Evolutionary conservation across 2,329 filamentous ascomycete species (phyloP), one percentile per base, ranked within the genome.

Genomic region (Penicillium capsulatum): DNA sequence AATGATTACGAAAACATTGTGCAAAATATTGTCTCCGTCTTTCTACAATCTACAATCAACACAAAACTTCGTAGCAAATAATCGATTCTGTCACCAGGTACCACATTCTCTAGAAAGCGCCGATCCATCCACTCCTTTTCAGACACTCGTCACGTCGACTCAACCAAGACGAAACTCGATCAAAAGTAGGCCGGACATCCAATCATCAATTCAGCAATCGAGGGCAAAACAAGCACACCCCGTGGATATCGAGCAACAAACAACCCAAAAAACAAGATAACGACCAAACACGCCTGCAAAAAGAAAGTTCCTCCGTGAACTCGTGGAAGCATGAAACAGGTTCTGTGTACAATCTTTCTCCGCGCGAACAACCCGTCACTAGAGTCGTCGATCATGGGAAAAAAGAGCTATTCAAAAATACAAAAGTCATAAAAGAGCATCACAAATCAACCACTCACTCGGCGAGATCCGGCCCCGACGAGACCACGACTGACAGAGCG

Each of bases 401-500:
- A 38, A 40, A 40, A 37, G 32, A 17, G 9, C 8, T 16, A 37
- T 35, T 42, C 34, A 42, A 36, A 35, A 39, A 17, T 32, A 40
- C 32, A 43, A 34, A 45, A 15, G 26, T 40, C 26, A 51, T 20
- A 26, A 24, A 29, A 47, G 26, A 27, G 29, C 17, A n/a, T 36
- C 26, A 37, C 14, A 32, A 36, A 33, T 37, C 48, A 55, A 17
- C 36, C 24, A 24, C 47, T 52, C 6, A 52, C 49, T 15, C 44
- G 24, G 13, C 44, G 47, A 33, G 34, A 15, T 15, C 30, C 8
- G 8, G 33, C 24, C 16, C 36, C 47, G 32, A 50, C 58, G 19
- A 50, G 42, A 34, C 36, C 53, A 17, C 53, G 49, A 41, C 53
- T 61, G 31, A 51, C 32, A 11, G 59, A 60, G 3, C 43, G 46